Evolutionary conservation across 1,284 basidiomycete genomes (phyloP), one percentile per base, ranked within the genome.

Genomic region (Inonotus obliquus): DNA sequence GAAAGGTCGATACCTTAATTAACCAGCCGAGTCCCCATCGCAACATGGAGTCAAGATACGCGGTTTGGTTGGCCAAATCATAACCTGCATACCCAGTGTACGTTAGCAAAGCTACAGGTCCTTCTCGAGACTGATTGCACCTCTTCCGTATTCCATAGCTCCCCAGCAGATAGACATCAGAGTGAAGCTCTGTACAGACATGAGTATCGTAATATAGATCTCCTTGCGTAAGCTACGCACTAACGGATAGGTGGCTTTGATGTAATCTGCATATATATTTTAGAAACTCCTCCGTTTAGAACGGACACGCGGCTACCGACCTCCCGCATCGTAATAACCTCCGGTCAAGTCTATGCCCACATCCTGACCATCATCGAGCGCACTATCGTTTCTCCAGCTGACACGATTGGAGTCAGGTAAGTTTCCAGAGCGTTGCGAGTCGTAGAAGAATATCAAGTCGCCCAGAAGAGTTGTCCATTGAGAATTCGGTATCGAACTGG

Each of bases 11-110:
- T 63, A 89, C 92, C 77, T 91, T 93, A 56, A 94, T 90, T 51
- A 96, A 76, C 92, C 93, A 97, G 74, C 94, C 91, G 52, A 94
- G 82, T 29, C 93, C 90, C 91, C 92, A 96, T 62, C 94, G 84
- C 52, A 95, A 74, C 77, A 89, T 92, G 63, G 85, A 83, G 69
- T 96, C 94, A 23, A 96, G 84, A 72, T 96, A 96, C 1, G 86
- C 82, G 1, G 93, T 94, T 73, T 96, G 94, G 59, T 89, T 89
- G 51, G 91, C 84, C 49, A 85, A 67, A 63, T 92, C 90, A 71
- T 93, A 96, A 2, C 90, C 94, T 84, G 65, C 25, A 17, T 27
- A 44, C 19, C 13, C 4, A 52, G 10, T 19, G 27, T 29, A 27
- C 19, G 27, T 17, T 52, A 32, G 17, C 27, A 23, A 52, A 21